These are phyloP conservation scores for Avena eriantha DNA, from an alignment of 176 grass and related monocot species.

Conservation along the genomic window DNA sequence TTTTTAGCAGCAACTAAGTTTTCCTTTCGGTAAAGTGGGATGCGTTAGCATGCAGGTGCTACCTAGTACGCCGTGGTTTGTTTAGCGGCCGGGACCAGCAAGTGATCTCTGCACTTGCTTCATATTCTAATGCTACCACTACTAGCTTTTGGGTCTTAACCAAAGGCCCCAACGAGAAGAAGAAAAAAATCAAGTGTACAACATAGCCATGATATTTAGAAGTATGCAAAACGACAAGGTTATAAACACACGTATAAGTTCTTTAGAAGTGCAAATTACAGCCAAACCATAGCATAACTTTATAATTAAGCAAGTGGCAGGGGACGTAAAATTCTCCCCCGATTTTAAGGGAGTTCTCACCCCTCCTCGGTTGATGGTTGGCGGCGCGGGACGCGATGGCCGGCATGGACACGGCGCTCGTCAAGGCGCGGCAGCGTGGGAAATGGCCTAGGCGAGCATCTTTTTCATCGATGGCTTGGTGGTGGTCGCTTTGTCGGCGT, in stretches of 20 bases:
- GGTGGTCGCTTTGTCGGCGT: too few relatives aligned
- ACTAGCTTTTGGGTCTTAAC: slow-evolving; percentile 7
- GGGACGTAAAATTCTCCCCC: too few relatives aligned
- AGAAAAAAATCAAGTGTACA: not conserved
- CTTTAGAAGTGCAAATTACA: not conserved
- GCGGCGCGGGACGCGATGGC: too few relatives aligned
- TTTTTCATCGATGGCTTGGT: too few relatives aligned
- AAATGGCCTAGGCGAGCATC: too few relatives aligned
- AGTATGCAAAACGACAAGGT: not conserved
- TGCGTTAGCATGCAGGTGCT: slow-evolving; percentile 28
- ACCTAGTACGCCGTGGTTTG: slow-evolving; percentile 46
- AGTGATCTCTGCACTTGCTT: slow-evolving; percentile 11
- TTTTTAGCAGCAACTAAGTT: slow-evolving; percentile 39
- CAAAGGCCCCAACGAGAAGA: not conserved
- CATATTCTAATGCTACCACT: slow-evolving; percentile 40
- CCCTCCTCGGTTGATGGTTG: too few relatives aligned
- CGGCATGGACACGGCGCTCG: too few relatives aligned
- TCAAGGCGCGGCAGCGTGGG: too few relatives aligned
- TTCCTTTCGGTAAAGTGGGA: slow-evolving; percentile 42
- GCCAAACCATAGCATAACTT: not conserved
- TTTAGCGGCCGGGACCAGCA: slow-evolving; percentile 42
- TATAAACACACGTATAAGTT: not conserved
- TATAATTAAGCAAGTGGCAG: too few relatives aligned
- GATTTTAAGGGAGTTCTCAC: too few relatives aligned
- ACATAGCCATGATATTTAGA: not conserved